Base-by-base conservation (phyloP, 176 grass and related monocot species). In the Avena sativa region DNA sequence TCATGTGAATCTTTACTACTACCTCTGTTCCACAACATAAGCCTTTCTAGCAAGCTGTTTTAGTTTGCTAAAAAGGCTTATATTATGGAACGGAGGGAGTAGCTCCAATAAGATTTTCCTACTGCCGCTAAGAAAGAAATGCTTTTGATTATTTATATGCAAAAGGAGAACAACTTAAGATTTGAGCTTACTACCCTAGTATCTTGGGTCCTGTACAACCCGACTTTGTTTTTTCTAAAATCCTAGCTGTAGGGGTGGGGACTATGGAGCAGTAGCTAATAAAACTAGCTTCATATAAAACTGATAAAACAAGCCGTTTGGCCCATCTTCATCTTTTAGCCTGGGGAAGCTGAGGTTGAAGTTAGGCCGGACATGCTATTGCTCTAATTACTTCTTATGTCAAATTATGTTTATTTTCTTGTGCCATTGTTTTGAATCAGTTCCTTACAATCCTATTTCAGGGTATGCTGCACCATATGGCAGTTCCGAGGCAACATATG, bases 401-500 rank as follows among this genome's bases (percentile, higher is more conserved):
- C 10, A 79, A 78, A 71, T 3, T 84, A 38, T 56, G 64, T 86
- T 71, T 30, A 12, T 81, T 81, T 64, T 65, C 55, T 82, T 60
- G 71, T 16, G 9, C 2, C 25, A 46, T 79, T 57, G 55, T 67
- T 65, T 66, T 88, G 11, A 81, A 49, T 25, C 74, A 62, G 10
- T 56, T 47, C 4, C 40, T 38, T 40, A 14, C 51, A 36, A 85
- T 87, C 46, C 59, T 88, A 81, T 88, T 80, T 79, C 79, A 93
- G 94, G 89, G 38, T 89, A 89, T 87, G 48, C 32, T 84, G 84
- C 65, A 87, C 16, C 74, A 44, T 86, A 87, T 65, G 84, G 84
- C 63, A 89, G 74, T 75, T 57, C 84, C 52, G 84, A 89, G 50
- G 78, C 79, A 77, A 4, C 74, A 10, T 93, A 93, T 93, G 87